Conservation (phyloP, 192 early-diverging fungal species). For the Linnemannia elongata region DNA sequence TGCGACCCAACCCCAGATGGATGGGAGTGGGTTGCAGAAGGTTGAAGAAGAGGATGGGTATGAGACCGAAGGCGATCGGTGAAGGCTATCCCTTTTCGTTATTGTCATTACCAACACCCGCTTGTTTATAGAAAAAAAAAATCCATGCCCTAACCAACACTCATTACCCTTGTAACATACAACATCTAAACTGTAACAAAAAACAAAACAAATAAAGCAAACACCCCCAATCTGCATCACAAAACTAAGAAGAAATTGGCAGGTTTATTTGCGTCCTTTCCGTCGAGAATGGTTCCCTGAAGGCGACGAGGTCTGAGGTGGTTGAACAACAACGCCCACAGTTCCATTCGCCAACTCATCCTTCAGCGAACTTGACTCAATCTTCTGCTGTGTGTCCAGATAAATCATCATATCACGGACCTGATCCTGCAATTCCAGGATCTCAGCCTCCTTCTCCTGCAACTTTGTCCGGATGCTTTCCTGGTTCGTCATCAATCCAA, state of each 20-base stretch:
- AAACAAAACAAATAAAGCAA: neutral
- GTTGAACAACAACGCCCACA: conserved; percentile 21
- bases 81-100: neutral
- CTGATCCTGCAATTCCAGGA: conserved; percentile 86
- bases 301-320: conserved; percentile 10
- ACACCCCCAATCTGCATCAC: neutral
- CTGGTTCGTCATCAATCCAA: conserved; percentile 71
- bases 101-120: neutral
- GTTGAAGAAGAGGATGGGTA: conserved; percentile 18
- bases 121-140: neutral
- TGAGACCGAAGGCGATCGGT: conserved; percentile 1
- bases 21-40: neutral
- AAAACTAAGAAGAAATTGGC: neutral
- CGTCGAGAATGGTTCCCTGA: conserved; percentile 29
- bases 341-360: conserved; percentile 58
- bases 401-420: conserved; percentile 93
- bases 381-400: conserved; percentile 79
- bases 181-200: neutral
- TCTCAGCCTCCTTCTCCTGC: conserved; percentile 67
- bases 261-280: conserved; percentile 37
- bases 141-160: neutral
- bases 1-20: neutral
- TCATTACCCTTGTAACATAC: neutral
- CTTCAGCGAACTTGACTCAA: conserved; percentile 62
- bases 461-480: conserved; percentile 67